Evolutionary conservation across 2,329 filamentous ascomycete genomes (phyloP).

Genomic region (Sclerotinia spermophila): DNA sequence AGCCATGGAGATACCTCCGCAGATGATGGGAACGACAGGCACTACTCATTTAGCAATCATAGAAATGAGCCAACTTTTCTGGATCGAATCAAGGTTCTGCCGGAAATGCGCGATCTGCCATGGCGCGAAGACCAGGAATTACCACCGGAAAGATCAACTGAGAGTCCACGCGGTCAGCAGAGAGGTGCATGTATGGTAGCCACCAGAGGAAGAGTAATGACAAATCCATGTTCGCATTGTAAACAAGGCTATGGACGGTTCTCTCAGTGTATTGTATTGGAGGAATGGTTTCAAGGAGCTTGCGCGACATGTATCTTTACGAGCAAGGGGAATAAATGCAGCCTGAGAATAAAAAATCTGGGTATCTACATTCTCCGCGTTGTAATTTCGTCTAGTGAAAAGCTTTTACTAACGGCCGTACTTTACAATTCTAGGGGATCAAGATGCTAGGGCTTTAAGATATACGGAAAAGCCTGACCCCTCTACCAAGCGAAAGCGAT

Average conservation of each 20-base stretch:
- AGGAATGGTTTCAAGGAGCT: slow-evolving; percentile 32
- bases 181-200: slow-evolving; percentile 29
- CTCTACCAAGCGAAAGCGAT: slow-evolving; percentile 16
- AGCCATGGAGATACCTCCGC: neutral
- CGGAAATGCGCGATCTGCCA: slow-evolving; percentile 29
- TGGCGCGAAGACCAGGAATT: slow-evolving; percentile 32
- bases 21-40: neutral
- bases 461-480: slow-evolving; percentile 21
- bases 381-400: neutral
- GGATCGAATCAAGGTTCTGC: slow-evolving; percentile 20
- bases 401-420: neutral
- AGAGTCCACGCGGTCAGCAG: slow-evolving; percentile 31
- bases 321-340: slow-evolving; percentile 32
- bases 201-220: slow-evolving; percentile 25
- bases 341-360: slow-evolving; percentile 26
- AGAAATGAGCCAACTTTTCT: slow-evolving; percentile 14
- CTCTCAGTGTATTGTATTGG: slow-evolving; percentile 28
- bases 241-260: slow-evolving; percentile 29
- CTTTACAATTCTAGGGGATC: slow-evolving; percentile 20
- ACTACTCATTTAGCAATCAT: slow-evolving; percentile 1
- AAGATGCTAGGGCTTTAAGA: slow-evolving; percentile 28
- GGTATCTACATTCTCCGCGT: slow-evolving; percentile 19
- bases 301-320: slow-evolving; percentile 32
- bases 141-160: slow-evolving; percentile 26
- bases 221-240: slow-evolving; percentile 28